Conservation (phyloP, 1,284 basidiomycete genomes). For the Melanopsichium pennsylvanicum region DNA sequence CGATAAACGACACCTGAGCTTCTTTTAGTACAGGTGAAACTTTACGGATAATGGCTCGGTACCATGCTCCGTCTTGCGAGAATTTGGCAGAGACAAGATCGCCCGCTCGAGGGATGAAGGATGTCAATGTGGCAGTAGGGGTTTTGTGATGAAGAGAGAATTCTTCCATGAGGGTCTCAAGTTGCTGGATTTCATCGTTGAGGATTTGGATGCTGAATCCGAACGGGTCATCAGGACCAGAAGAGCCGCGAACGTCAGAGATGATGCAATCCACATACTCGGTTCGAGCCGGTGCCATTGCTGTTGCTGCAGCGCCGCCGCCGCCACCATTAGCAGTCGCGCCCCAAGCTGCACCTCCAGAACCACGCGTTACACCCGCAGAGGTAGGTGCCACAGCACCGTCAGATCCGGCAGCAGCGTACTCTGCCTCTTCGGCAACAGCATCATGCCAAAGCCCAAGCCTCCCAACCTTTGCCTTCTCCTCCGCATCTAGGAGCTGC, state of each 20-base stretch:
- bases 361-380: conserved; percentile 12
- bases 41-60: conserved; percentile 53
- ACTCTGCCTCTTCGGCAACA: conserved; percentile 34
- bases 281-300: conserved; percentile 65
- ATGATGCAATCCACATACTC: conserved; percentile 90
- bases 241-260: conserved; percentile 77
- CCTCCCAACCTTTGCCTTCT: conserved; percentile 74
- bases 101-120: conserved; percentile 77
- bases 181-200: conserved; percentile 67
- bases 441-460: conserved; percentile 73
- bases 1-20: conserved; percentile 48
- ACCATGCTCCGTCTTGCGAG: conserved; percentile 64
- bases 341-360: conserved; percentile 21
- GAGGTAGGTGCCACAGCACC: conserved; percentile 3
- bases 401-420: conserved; percentile 8
- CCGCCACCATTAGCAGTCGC: conserved; percentile 11
- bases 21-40: conserved; percentile 39
- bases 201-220: conserved; percentile 86
- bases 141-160: conserved; percentile 71
- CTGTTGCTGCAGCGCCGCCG: conserved; percentile 1
- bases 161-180: conserved; percentile 92
- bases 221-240: conserved; percentile 75
- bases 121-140: conserved; percentile 65
- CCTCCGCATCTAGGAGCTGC: conserved; percentile 83
- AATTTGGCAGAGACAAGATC: conserved; percentile 83